A percentile compares a stretch with the other conserved stretches of the same genome.
These are phyloP conservation scores for Oehlia diaphana DNA, from an alignment of 192 early-diverging fungal species.

Conservation along the genomic window DNA sequence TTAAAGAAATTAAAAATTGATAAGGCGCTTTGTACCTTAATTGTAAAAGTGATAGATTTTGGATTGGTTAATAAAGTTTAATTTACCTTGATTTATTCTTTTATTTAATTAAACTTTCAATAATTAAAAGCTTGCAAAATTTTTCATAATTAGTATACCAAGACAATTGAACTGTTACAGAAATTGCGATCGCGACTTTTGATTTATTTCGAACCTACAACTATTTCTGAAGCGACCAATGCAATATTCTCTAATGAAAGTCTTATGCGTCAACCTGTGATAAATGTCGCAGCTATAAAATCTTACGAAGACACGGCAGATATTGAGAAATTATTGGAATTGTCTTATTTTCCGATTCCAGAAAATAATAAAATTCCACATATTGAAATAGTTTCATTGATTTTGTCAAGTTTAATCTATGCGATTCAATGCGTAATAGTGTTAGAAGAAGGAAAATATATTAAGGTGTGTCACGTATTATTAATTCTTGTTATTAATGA, in stretches of 20 bases:
- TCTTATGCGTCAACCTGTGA: not conserved
- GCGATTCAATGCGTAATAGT: constrained; percentile 27
- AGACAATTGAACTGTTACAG: constrained; percentile 45
- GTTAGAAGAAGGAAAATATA: constrained; percentile 29
- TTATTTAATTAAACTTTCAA: not conserved
- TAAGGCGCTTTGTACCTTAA: constrained; percentile 38
- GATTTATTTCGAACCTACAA: not conserved
- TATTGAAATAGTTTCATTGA: not conserved
- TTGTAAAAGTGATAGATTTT: constrained; percentile 49
- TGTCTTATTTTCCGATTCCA: not conserved
- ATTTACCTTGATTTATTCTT: not conserved
- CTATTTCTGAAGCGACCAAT: not conserved
- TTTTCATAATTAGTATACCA: constrained; percentile 39
- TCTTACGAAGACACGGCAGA: no score
- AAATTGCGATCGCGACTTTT: constrained; percentile 39
- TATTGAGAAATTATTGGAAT: no score
- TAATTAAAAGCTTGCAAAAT: not conserved
- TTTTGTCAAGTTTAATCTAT: not conserved
- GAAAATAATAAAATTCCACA: not conserved
- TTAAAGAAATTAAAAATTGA: not conserved
- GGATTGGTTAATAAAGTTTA: constrained; percentile 43
- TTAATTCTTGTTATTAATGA: not conserved
- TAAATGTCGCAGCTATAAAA: not conserved
- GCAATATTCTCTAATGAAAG: not conserved
- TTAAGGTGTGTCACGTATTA: constrained; percentile 29